phyloP scores from a whole-genome alignment of 2,329 filamentous ascomycete species.

The Camptophora hylomeconis region DNA sequence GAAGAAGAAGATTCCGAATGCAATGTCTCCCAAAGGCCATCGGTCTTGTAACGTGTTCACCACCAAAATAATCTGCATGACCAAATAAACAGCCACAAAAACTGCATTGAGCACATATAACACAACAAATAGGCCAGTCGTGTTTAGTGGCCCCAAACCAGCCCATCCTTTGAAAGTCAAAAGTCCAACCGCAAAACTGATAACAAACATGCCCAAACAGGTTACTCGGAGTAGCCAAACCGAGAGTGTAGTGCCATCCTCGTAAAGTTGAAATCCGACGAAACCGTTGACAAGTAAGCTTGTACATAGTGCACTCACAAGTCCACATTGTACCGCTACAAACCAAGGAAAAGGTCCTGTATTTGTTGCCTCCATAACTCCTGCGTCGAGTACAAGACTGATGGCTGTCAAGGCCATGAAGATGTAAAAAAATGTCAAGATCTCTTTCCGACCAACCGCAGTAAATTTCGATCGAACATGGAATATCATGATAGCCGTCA shows the following conservation, averaged over 20 bases:
- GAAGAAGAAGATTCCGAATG: constrained; percentile 84
- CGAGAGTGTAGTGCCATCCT: constrained; percentile 85
- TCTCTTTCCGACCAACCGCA: constrained; percentile 65
- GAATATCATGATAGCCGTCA: constrained; percentile 95
- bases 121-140: constrained; percentile 78
- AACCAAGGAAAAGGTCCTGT: constrained; percentile 80
- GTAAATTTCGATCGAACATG: constrained; percentile 97
- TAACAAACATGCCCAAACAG: constrained; percentile 68
- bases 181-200: constrained; percentile 76
- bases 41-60: constrained; percentile 82
- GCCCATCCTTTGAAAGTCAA: constrained; percentile 89
- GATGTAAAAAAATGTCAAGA: constrained; percentile 89
- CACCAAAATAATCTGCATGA: constrained; percentile 80
- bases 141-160: constrained; percentile 72
- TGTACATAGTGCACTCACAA: constrained; percentile 74
- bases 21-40: constrained; percentile 87
- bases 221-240: constrained; percentile 80
- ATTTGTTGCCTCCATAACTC: constrained; percentile 67
- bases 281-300: constrained; percentile 94
- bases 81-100: constrained; percentile 70
- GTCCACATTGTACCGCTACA: constrained; percentile 70
- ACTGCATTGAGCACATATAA: constrained; percentile 84
- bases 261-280: constrained; percentile 95
- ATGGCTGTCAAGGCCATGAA: constrained; percentile 83
- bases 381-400: constrained; percentile 83